Evolutionary conservation across 352 stramenopile species (phyloP).

Genomic region (Globisporangium cylindrosporum): DNA sequence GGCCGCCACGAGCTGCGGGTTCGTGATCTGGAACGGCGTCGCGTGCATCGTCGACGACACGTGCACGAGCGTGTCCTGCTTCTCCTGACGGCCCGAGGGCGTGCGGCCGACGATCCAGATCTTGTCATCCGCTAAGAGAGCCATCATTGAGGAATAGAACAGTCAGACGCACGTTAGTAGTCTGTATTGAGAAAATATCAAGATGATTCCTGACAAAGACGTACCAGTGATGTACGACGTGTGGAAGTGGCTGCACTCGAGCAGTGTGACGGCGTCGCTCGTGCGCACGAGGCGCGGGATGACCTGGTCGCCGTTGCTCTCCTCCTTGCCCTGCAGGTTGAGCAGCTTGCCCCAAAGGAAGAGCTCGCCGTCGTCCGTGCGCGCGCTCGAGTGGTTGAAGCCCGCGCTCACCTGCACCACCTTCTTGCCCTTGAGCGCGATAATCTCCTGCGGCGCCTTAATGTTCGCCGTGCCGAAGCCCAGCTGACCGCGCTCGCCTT

Average conservation of each 20-base stretch:
- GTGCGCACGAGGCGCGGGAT: constrained; percentile 69
- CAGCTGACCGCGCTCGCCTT: constrained; percentile 78
- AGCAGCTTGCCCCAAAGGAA: constrained; percentile 86
- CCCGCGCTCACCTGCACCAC: constrained; percentile 65
- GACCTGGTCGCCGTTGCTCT: constrained; percentile 68
- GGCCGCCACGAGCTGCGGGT: constrained; percentile 39
- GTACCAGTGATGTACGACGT: constrained; percentile 77
- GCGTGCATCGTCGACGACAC: constrained; percentile 72
- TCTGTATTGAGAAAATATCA: not conserved
- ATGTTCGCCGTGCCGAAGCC: constrained; percentile 79
- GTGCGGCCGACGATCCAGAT: constrained; percentile 78
- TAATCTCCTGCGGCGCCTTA: constrained; percentile 65
- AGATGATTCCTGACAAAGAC: constrained; percentile 1
- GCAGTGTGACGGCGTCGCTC: constrained; percentile 58
- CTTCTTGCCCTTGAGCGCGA: constrained; percentile 70
- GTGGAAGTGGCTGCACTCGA: constrained; percentile 84
- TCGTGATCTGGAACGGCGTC: constrained; percentile 62
- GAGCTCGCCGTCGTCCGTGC: constrained; percentile 74
- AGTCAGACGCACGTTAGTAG: not conserved
- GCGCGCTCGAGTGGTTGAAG: constrained; percentile 80
- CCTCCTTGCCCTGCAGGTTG: constrained; percentile 57
- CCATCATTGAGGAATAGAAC: not conserved
- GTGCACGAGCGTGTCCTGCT: constrained; percentile 46
- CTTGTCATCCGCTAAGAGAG: constrained; percentile 58
- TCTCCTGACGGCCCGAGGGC: constrained; percentile 60